Evolutionary conservation across 176 grass and related monocot species (phyloP), one percentile per base, ranked within the genome.

Genomic region (Thinopyrum elongatum): DNA sequence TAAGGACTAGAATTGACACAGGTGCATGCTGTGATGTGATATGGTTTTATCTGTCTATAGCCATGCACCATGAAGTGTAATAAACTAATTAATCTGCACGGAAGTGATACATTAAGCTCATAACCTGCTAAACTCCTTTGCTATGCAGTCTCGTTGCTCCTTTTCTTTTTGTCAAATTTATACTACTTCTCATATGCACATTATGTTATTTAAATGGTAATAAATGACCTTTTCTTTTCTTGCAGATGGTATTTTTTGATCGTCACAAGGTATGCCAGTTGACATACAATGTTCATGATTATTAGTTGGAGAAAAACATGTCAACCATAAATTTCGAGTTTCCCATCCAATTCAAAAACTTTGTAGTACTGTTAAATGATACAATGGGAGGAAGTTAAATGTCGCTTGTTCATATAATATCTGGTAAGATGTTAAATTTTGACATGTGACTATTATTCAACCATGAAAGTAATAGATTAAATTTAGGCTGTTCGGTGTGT

Each of bases 221-320:
- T 42, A 60, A 91, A 83, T 84, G 35, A 29, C 17, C 44, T 61
- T 80, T 7, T 73, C 36, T 36, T 70, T 35, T 91, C 86, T 80
- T 92, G 76, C 91, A 98, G 95, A 90, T 98, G 87, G 91, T 95
- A 74, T 98, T 98, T 86, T 98, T 98, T 60, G 95, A 98, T 85
- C 93, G 88, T 49, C 81, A 95, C 80, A 98, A 98, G 95, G 95
- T 98, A 95, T 68, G 76, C 35, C 21, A 58, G 25, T 83, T 64
- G 47, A 31, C 9, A 19, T 64, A 65, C 53, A 41, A 61, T 77
- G 19, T 41, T 78, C 27, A 9, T 78, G 84, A 23, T 90, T 34
- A 58, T 88, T 84, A 70, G 4, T 46, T 44, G 67, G 46, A 65
- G 8, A 21, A 57, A 49, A 72, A 42, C 42, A 73, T 42, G 44